These are phyloP conservation scores for Lentinula boryana DNA, from an alignment of 768 basidiomycete genomes.

Conservation along the genomic window DNA sequence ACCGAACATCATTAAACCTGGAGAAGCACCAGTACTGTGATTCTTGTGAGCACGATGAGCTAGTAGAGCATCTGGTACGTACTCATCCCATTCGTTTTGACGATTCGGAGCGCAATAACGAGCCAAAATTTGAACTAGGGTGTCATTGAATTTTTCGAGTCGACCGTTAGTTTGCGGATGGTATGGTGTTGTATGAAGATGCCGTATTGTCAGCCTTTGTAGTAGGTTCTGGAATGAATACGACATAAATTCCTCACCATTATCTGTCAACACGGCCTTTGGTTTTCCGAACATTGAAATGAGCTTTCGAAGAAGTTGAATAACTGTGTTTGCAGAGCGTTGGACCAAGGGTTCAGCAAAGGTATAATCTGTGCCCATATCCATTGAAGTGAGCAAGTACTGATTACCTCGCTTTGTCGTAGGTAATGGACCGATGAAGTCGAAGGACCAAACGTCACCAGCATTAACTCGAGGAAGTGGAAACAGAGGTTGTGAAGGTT, in stretches of 20 bases:
- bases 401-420: conserved; percentile 11
- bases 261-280: conserved; percentile 13
- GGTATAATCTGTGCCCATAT: conserved; percentile 10
- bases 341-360: conserved; percentile 1
- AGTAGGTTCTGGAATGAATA: conserved; percentile 10
- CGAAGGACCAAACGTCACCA: conserved; percentile 14
- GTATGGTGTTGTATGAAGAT: conserved; percentile 13
- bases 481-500: conserved; percentile 12
- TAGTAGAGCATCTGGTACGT: conserved; percentile 14
- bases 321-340: conserved; percentile 8
- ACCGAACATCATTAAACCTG: conserved; percentile 12
- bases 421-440: conserved; percentile 15
- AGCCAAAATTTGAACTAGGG: conserved; percentile 12
- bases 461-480: conserved; percentile 14
- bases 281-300: conserved; percentile 12
- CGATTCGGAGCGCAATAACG: conserved; percentile 7
- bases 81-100: conserved; percentile 12
- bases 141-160: conserved; percentile 7
- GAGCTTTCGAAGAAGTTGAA: conserved; percentile 7
- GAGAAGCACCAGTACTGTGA: conserved; percentile 8
- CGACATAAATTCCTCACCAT: conserved; percentile 16
- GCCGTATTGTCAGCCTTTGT: conserved; percentile 9
- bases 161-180: conserved; percentile 5
- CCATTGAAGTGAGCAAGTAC: conserved; percentile 14
- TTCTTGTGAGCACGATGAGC: conserved; percentile 13